Conservation (phyloP, 306 rosid species). For the Cicer arietinum region DNA sequence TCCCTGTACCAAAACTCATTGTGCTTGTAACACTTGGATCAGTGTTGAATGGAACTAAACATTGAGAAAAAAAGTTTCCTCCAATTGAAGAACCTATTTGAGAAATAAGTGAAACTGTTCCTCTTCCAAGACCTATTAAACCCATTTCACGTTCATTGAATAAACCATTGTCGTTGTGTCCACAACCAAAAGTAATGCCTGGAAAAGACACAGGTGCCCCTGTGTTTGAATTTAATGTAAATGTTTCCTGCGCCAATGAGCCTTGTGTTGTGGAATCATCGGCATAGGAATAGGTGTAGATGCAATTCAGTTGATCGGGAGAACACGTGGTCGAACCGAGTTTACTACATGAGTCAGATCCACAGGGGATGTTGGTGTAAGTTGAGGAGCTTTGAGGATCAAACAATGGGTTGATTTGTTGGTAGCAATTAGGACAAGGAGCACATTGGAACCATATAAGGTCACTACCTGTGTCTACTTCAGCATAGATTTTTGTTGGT, state of each 20-base stretch:
- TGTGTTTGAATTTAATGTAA: conserved; percentile 32
- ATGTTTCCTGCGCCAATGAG: conserved; percentile 42
- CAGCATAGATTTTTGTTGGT: conserved; percentile 40
- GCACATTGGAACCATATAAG: conserved; percentile 54
- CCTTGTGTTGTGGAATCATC: conserved; percentile 37
- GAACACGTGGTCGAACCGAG: conserved; percentile 20
- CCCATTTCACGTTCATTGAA: background rate
- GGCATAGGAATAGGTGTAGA: conserved; percentile 44
- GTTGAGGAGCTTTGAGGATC: conserved; percentile 49
- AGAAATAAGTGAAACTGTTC: background rate
- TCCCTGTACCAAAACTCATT: conserved; percentile 51
- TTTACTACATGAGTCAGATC: conserved; percentile 35
- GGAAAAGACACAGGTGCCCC: conserved; percentile 19
- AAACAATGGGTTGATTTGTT: conserved; percentile 47
- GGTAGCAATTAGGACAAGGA: conserved; percentile 52
- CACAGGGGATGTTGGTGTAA: conserved; percentile 39
- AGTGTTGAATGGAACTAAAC: conserved; percentile 16
- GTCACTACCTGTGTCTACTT: conserved; percentile 54
- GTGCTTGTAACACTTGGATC: background rate
- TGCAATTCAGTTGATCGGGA: conserved; percentile 32
- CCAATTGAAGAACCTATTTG: conserved; percentile 1
- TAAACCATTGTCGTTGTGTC: conserved; percentile 44
- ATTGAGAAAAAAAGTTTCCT: background rate
- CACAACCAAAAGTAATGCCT: conserved; percentile 52
- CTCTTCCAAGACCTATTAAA: background rate